Conservation (phyloP, 768 basidiomycete genomes). For the Pisolithus microcarpus region DNA sequence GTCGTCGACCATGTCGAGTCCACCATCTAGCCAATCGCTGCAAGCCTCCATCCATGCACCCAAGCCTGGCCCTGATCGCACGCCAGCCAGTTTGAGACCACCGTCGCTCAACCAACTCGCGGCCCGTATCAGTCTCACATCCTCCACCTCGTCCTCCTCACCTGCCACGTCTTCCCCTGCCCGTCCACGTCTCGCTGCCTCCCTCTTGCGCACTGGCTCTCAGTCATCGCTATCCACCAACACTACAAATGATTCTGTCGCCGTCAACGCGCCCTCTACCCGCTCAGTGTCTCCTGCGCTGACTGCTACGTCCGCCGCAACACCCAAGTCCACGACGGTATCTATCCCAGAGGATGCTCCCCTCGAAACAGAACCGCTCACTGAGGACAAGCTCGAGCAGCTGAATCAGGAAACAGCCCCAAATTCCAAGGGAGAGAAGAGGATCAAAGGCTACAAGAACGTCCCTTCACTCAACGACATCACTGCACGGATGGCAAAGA, state of each 20-base stretch:
- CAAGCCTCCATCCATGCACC: conserved; percentile 28
- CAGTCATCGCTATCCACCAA: conserved; percentile 47
- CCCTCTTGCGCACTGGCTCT: conserved; percentile 56
- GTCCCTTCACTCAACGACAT: conserved; percentile 82
- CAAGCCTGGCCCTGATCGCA: conserved; percentile 35
- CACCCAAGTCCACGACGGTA: conserved; percentile 35
- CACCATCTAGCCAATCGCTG: conserved; percentile 20
- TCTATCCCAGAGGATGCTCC: conserved; percentile 31
- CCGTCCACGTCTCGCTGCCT: conserved; percentile 71
- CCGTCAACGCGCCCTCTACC: conserved; percentile 60
- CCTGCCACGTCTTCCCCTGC: conserved; percentile 24
- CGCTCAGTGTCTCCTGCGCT: conserved; percentile 60
- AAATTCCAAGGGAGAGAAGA: conserved; percentile 28
- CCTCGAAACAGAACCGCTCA: conserved; percentile 41
- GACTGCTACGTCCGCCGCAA: conserved; percentile 39
- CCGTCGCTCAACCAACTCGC: conserved; percentile 80
- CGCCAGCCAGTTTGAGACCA: conserved; percentile 35
- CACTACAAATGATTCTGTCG: conserved; percentile 49
- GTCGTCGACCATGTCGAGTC: conserved; percentile 24
- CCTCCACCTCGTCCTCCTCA: conserved; percentile 11
- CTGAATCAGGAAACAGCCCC: conserved; percentile 47
- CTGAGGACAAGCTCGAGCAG: conserved; percentile 58
- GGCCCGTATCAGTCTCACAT: conserved; percentile 57
- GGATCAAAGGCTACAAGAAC: conserved; percentile 71
- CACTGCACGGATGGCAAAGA: conserved; percentile 69